A percentile compares a stretch with the other conserved stretches of the same genome.
phyloP scores from a whole-genome alignment of 2,329 filamentous ascomycete species.

The Parafenestella ontariensis region DNA sequence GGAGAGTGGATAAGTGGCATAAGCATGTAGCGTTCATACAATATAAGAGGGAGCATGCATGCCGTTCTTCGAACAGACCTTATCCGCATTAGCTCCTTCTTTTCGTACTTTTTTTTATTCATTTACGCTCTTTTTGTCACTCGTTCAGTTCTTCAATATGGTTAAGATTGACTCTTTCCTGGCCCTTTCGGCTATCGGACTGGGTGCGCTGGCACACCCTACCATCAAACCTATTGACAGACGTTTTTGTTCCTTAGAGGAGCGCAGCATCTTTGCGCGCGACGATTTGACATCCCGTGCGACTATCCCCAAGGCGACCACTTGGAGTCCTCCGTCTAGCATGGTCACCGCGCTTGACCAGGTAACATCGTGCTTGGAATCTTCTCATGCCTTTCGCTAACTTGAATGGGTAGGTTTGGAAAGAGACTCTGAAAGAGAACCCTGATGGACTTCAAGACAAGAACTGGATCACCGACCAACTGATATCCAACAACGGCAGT shows the following conservation, averaged over 20 bases:
- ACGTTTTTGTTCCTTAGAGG: slow-evolving; percentile 25
- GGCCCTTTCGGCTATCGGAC: slow-evolving; percentile 18
- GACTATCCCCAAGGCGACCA: slow-evolving; percentile 25
- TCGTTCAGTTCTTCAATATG: slow-evolving; percentile 14
- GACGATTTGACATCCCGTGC: slow-evolving; percentile 18
- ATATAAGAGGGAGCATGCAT: not conserved
- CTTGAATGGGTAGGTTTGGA: slow-evolving; percentile 19
- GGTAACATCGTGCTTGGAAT: not conserved
- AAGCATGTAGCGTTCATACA: no score
- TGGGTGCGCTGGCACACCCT: slow-evolving; percentile 31
- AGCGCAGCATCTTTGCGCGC: slow-evolving; percentile 23
- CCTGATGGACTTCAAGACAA: slow-evolving; percentile 31
- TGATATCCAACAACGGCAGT: slow-evolving; percentile 20
- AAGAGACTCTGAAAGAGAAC: slow-evolving; percentile 31
- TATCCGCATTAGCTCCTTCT: no score
- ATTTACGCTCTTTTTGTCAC: not conserved
- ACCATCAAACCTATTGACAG: slow-evolving; percentile 33
- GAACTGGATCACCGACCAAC: slow-evolving; percentile 41
- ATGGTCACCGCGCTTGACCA: slow-evolving; percentile 34
- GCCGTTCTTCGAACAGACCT: no score
- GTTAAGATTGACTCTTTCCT: slow-evolving; percentile 24
- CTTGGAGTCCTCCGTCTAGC: slow-evolving; percentile 31
- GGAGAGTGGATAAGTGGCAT: no score
- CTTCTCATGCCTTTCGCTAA: no score
- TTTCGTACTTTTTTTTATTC: slow-evolving; percentile 34